phyloP scores from a whole-genome alignment of 2,329 filamentous ascomycete genomes.

The Sclerotiophoma versabilis region DNA sequence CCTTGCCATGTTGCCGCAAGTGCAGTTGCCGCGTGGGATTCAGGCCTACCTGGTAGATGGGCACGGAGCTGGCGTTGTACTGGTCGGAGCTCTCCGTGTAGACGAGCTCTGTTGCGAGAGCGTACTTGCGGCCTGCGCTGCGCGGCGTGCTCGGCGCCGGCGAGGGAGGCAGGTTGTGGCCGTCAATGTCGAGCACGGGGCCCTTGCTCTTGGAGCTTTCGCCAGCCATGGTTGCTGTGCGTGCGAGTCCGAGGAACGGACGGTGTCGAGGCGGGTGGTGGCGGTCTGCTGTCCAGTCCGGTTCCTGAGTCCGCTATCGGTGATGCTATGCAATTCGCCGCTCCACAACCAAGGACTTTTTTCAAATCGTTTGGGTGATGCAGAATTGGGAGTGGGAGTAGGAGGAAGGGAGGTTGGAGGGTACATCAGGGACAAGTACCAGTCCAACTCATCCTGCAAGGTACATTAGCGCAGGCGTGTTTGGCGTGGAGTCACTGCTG shows the following conservation, averaged over 20 bases:
- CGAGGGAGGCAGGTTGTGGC: conserved; percentile 61
- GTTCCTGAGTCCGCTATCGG: conserved; percentile 8
- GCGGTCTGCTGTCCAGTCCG: conserved; percentile 7
- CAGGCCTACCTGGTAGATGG: conserved; percentile 82
- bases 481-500: conserved; percentile 43
- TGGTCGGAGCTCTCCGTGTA: conserved; percentile 97
- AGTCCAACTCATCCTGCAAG: conserved; percentile 27
- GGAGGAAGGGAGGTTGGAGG: not conserved
- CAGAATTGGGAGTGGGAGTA: no score
- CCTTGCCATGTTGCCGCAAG: not conserved
- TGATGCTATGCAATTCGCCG: conserved; percentile 12
- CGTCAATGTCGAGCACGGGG: conserved; percentile 49
- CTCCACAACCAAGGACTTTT: not conserved
- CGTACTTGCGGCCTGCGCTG: conserved; percentile 80
- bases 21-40: not conserved
- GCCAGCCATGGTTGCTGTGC: conserved; percentile 36
- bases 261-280: conserved; percentile 26
- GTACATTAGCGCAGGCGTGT: conserved; percentile 27
- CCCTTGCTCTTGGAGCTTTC: conserved; percentile 44
- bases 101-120: conserved; percentile 93
- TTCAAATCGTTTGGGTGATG: not conserved
- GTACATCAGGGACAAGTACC: conserved; percentile 16
- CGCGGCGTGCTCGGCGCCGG: conserved; percentile 91
- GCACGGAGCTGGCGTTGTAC: conserved; percentile 94
- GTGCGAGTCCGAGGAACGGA: conserved; percentile 21